Conservation (phyloP, 176 grass and related monocot genomes). For the Zea luxurians region DNA sequence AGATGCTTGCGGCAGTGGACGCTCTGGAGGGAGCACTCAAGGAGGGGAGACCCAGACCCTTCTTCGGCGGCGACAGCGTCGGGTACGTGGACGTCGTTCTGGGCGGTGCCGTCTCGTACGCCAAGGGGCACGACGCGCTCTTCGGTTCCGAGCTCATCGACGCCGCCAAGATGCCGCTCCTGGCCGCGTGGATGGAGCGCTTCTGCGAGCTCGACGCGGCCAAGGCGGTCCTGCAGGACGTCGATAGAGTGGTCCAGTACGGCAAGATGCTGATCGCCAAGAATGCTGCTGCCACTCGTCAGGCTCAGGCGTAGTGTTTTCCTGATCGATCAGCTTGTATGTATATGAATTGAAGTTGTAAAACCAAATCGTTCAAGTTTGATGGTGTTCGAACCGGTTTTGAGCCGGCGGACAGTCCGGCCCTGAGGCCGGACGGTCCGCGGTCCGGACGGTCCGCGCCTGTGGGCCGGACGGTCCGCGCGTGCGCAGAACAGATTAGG, state of each 20-base stretch:
- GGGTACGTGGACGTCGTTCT: constrained; percentile 56
- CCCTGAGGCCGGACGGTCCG: no score
- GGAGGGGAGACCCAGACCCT: constrained; percentile 8
- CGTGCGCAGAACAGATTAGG: no score
- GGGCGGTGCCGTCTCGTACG: constrained; percentile 5
- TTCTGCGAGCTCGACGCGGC: constrained; percentile 36
- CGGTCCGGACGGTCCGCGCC: no score
- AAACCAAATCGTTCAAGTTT: neutral
- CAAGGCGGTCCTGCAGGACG: constrained; percentile 36
- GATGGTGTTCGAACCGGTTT: no score
- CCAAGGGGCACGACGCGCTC: neutral
- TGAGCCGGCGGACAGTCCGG: no score
- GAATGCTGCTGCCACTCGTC: neutral
- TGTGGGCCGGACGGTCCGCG: no score
- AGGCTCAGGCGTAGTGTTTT: no score
- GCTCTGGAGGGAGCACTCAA: constrained; percentile 36
- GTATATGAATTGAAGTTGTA: no score
- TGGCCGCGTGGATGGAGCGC: constrained; percentile 42
- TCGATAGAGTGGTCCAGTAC: neutral
- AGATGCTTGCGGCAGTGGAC: neutral
- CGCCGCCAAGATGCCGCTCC: constrained; percentile 23
- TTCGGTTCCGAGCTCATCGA: constrained; percentile 21
- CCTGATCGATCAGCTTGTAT: no score
- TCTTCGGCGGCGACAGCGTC: constrained; percentile 50
- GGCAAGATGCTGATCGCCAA: neutral